Conservation (phyloP, 1,139 yeast species). For the Blastobotrys illinoisensis region DNA sequence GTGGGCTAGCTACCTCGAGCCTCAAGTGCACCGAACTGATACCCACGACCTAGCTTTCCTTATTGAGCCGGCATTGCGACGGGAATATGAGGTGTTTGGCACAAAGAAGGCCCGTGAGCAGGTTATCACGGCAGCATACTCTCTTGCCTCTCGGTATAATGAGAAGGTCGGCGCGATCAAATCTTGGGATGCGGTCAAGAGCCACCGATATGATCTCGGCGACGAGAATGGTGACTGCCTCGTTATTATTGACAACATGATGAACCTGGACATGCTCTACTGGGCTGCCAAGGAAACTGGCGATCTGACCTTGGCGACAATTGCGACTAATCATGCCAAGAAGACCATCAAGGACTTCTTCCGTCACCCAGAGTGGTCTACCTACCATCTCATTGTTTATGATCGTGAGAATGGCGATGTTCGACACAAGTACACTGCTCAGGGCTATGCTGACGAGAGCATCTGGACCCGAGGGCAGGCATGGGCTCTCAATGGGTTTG, state of each 20-base stretch:
- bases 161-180: conserved; percentile 27
- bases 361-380: conserved; percentile 26
- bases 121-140: conserved; percentile 28
- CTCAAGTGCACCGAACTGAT: conserved; percentile 23
- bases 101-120: conserved; percentile 20
- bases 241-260: conserved; percentile 34
- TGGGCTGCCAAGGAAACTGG: conserved; percentile 29
- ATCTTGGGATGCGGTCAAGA: conserved; percentile 27
- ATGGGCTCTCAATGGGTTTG: conserved; percentile 31
- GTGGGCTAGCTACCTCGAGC: conserved; percentile 6
- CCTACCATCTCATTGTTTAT: conserved; percentile 29
- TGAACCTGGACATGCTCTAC: conserved; percentile 30
- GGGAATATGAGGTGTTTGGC: conserved; percentile 23
- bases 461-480: conserved; percentile 33
- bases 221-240: conserved; percentile 24
- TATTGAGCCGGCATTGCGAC: conserved; percentile 26
- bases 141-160: conserved; percentile 27
- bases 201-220: conserved; percentile 17
- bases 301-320: conserved; percentile 25
- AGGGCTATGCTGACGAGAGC: conserved; percentile 30
- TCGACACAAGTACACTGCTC: conserved; percentile 27
- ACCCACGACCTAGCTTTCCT: conserved; percentile 33
- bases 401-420: conserved; percentile 23
- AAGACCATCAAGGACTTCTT: conserved; percentile 29
- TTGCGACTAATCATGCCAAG: conserved; percentile 32